These are phyloP conservation scores for Lichtheimia ramosa DNA, from an alignment of 371 early-diverging fungal species.

Conservation along the genomic window DNA sequence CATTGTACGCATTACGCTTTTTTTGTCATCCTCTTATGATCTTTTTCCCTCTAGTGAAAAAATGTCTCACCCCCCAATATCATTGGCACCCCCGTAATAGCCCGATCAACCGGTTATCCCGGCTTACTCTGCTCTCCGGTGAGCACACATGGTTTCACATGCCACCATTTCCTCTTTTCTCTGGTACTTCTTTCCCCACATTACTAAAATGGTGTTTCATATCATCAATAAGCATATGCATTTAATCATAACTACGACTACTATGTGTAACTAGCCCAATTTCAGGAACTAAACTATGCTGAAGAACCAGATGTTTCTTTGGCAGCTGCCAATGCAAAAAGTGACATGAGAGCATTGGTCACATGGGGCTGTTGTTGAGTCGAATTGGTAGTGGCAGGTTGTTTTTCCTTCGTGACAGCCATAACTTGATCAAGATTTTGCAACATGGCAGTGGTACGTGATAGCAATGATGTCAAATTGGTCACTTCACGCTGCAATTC, in stretches of 20 bases:
- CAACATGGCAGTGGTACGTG: constrained; percentile 60
- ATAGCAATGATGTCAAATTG: constrained; percentile 57
- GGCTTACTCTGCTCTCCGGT: no score
- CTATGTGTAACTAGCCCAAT: no score
- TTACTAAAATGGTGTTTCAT: background rate
- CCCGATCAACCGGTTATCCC: no score
- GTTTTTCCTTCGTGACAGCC: constrained; percentile 17
- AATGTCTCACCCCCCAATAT: no score
- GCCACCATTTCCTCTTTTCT: background rate
- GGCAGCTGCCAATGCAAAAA: constrained; percentile 33
- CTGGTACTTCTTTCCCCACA: constrained; percentile 3
- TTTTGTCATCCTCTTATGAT: no score
- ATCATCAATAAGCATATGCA: no score
- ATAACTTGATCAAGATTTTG: constrained; percentile 61
- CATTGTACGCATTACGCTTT: no score
- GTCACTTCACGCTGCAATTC: constrained; percentile 64
- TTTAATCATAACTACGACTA: no score
- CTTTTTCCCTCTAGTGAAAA: no score
- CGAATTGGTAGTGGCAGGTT: background rate
- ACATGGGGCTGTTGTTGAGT: constrained; percentile 15
- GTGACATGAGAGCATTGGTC: constrained; percentile 37
- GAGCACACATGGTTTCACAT: constrained; percentile 14
- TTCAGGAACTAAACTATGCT: no score
- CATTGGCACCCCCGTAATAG: no score
- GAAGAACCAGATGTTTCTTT: background rate